These are phyloP conservation scores for Phytopythium vexans DNA, from an alignment of 352 stramenopile genomes.

Conservation along the genomic window DNA sequence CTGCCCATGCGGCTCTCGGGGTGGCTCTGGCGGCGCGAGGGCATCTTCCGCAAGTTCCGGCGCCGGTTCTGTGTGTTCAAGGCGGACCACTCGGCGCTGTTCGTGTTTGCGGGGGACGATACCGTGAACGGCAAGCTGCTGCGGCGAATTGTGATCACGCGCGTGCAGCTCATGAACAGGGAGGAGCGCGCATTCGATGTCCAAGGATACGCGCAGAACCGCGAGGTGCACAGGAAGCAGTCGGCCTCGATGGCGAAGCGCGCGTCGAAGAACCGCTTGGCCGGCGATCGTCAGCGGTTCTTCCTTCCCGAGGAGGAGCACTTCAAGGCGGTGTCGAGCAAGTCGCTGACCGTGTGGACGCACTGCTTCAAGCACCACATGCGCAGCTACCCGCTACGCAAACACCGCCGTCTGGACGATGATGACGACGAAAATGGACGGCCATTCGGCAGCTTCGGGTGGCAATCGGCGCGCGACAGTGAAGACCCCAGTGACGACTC, in stretches of 20 bases:
- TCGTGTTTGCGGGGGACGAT: slow-evolving; percentile 43
- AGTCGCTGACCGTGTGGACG: slow-evolving; percentile 43
- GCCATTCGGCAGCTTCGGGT: too few species aligned
- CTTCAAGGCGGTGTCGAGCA: slow-evolving; percentile 42
- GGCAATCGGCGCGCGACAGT: slow-evolving; percentile 1
- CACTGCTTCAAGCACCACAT: slow-evolving; percentile 69
- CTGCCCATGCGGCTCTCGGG: slow-evolving; percentile 39
- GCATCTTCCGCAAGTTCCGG: slow-evolving; percentile 33
- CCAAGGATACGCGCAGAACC: slow-evolving; percentile 33
- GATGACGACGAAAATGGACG: slow-evolving; percentile 3
- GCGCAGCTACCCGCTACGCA: slow-evolving; percentile 37
- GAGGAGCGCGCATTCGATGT: slow-evolving; percentile 21
- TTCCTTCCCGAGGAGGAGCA: slow-evolving; percentile 35
- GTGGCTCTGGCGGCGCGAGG: slow-evolving; percentile 58
- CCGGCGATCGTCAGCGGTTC: slow-evolving; percentile 39
- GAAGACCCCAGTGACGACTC: slow-evolving; percentile 10
- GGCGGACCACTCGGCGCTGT: slow-evolving; percentile 29
- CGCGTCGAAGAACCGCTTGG: slow-evolving; percentile 16
- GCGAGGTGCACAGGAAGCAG: slow-evolving; percentile 43
- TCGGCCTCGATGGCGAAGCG: slow-evolving; percentile 36
- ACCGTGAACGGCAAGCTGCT: slow-evolving; percentile 37
- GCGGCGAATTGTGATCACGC: slow-evolving; percentile 38
- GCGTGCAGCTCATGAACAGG: slow-evolving; percentile 31
- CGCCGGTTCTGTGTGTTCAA: slow-evolving; percentile 65
- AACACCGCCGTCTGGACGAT: slow-evolving; percentile 7